Evolutionary conservation across 345 rosid genomes (phyloP).

Genomic region (Citrus unshiu): DNA sequence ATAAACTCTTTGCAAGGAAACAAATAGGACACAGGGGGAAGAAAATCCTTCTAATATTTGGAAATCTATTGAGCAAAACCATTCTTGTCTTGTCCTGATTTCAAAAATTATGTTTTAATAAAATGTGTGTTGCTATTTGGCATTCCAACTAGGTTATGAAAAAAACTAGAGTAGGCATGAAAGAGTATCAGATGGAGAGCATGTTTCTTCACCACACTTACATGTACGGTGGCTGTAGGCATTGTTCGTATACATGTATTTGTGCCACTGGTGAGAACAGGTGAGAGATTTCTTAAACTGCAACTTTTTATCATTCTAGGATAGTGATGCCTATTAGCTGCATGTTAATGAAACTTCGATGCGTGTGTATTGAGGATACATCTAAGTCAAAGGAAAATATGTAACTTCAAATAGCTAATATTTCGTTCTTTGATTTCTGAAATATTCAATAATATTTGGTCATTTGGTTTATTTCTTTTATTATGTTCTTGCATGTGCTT

Average conservation of each 20-base stretch:
- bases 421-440: slow-evolving; percentile 3
- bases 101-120: neutral
- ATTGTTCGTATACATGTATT: slow-evolving; percentile 90
- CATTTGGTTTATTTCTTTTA: neutral
- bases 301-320: neutral
- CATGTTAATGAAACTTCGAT: neutral
- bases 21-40: neutral
- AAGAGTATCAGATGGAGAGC: slow-evolving; percentile 95
- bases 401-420: neutral
- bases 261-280: slow-evolving; percentile 97
- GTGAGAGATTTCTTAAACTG: slow-evolving; percentile 26
- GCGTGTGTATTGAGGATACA: neutral
- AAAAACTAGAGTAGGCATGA: slow-evolving; percentile 56
- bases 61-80: neutral
- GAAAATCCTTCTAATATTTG: neutral
- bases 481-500: neutral
- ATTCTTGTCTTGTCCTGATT: neutral
- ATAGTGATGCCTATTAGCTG: neutral
- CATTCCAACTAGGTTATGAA: slow-evolving; percentile 68
- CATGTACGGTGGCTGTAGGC: slow-evolving; percentile 95
- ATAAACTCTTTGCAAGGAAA: neutral
- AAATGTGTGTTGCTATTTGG: neutral
- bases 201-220: slow-evolving; percentile 89
- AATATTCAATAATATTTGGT: neutral
- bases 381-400: neutral